A percentile compares a stretch with the other conserved stretches of the same genome.
Evolutionary conservation across 176 grass and related monocot genomes (phyloP).

Genomic region (Ensete ventricosum): DNA sequence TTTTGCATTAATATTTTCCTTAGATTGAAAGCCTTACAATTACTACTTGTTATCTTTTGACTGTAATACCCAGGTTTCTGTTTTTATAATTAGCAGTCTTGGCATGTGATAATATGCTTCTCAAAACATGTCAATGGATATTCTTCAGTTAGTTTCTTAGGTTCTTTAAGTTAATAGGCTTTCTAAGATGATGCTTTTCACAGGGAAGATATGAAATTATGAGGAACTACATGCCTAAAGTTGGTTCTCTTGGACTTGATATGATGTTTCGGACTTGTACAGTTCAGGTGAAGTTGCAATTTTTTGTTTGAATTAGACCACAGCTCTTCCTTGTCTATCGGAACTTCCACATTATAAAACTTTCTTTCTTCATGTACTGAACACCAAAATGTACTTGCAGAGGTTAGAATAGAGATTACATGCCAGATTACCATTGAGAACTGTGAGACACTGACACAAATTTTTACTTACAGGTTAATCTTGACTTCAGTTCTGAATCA

Average conservation of each 20-base stretch:
- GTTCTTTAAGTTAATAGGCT: neutral
- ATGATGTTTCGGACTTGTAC: constrained; percentile 99
- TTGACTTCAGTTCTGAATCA: constrained; percentile 93
- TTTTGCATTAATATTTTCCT: too few species aligned
- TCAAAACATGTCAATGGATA: neutral
- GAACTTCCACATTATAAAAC: neutral
- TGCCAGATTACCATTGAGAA: neutral
- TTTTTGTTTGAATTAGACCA: neutral
- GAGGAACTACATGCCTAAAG: constrained; percentile 99
- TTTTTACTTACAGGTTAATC: constrained; percentile 65
- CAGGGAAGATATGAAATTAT: constrained; percentile 94
- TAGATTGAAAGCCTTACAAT: too few species aligned
- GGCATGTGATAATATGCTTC: too few species aligned
- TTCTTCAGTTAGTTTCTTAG: too few species aligned
- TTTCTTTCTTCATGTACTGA: neutral
- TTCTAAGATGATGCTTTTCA: constrained; percentile 4
- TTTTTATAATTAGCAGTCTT: neutral
- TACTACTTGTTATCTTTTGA: too few species aligned
- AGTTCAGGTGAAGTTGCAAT: constrained; percentile 50
- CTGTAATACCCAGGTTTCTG: neutral
- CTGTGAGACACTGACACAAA: constrained; percentile 6
- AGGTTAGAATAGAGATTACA: neutral
- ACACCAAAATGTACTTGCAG: neutral
- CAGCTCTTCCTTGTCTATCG: neutral
- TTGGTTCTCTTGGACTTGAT: constrained; percentile 87